Conservation (phyloP, 192 early-diverging fungal genomes). For the Coemansia javaensis region DNA sequence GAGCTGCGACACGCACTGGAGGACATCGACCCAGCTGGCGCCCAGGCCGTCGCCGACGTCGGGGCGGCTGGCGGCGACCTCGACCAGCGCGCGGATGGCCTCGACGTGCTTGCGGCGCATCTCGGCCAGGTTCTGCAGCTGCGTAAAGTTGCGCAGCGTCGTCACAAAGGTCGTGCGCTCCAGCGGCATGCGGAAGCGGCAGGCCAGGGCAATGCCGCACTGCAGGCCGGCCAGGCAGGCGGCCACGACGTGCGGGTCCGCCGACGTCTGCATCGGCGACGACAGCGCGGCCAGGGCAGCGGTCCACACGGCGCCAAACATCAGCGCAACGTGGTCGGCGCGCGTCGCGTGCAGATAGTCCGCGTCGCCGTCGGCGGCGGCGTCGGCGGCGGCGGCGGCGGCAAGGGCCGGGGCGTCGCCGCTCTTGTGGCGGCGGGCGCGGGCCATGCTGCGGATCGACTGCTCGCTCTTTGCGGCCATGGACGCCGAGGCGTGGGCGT, state of each 20-base stretch:
- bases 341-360: slow-evolving; percentile 68
- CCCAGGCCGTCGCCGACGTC: slow-evolving; percentile 62
- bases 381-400: background rate
- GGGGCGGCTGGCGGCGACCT: slow-evolving; percentile 57
- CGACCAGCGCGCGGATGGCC: slow-evolving; percentile 81
- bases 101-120: slow-evolving; percentile 90
- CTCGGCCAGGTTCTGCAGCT: slow-evolving; percentile 74
- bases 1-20: slow-evolving; percentile 79
- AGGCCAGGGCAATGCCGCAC: slow-evolving; percentile 71
- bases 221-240: slow-evolving; percentile 78
- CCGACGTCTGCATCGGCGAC: slow-evolving; percentile 76
- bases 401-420: slow-evolving; percentile 2
- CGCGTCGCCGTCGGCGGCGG: background rate
- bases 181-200: slow-evolving; percentile 82
- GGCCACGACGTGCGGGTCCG: slow-evolving; percentile 65
- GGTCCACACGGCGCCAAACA: slow-evolving; percentile 93
- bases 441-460: slow-evolving; percentile 59
- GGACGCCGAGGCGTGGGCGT: slow-evolving; percentile 56
- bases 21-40: slow-evolving; percentile 76
- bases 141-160: slow-evolving; percentile 82
- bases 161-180: slow-evolving; percentile 90
- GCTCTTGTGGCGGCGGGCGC: slow-evolving; percentile 41
- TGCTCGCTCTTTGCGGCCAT: slow-evolving; percentile 72
- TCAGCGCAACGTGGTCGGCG: slow-evolving; percentile 81
- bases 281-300: slow-evolving; percentile 76